A percentile compares a stretch with the other conserved stretches of the same genome.
Evolutionary conservation across 2,329 filamentous ascomycete genomes (phyloP).

Genomic region (Botrytis medusae): DNA sequence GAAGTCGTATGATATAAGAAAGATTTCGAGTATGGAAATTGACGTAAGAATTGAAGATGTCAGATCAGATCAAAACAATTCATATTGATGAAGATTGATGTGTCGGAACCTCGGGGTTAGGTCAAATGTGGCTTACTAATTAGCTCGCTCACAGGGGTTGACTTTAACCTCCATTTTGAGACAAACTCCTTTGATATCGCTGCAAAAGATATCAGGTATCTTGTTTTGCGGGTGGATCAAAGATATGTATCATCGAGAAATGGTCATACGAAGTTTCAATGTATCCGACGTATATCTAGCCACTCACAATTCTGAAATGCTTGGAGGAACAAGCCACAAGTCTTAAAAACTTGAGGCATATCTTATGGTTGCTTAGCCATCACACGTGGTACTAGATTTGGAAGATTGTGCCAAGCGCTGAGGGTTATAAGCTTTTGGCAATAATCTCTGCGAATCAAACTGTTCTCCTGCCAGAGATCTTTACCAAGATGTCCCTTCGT

Average conservation of each 20-base stretch:
- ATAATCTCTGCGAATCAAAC: background rate
- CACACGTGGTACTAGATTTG: background rate
- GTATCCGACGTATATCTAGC: background rate
- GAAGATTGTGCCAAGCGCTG: background rate
- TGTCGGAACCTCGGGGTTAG: background rate
- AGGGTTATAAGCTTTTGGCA: background rate
- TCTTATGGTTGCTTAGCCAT: background rate
- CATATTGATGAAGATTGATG: background rate
- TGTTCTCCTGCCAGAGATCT: background rate
- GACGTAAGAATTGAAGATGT: background rate
- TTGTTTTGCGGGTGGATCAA: background rate
- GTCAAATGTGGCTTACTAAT: background rate
- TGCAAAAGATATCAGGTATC: background rate
- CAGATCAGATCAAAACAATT: background rate
- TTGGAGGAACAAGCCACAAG: background rate
- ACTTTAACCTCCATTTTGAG: background rate
- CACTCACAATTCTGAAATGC: background rate
- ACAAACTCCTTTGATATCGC: background rate
- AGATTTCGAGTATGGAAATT: background rate
- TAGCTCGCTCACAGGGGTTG: background rate
- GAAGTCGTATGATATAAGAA: background rate
- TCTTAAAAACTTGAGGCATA: background rate
- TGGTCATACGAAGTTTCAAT: background rate
- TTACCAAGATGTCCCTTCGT: background rate
- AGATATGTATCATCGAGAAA: background rate